Base-by-base conservation (phyloP, 2,329 filamentous ascomycete species). In the Talaromyces atroroseus region DNA sequence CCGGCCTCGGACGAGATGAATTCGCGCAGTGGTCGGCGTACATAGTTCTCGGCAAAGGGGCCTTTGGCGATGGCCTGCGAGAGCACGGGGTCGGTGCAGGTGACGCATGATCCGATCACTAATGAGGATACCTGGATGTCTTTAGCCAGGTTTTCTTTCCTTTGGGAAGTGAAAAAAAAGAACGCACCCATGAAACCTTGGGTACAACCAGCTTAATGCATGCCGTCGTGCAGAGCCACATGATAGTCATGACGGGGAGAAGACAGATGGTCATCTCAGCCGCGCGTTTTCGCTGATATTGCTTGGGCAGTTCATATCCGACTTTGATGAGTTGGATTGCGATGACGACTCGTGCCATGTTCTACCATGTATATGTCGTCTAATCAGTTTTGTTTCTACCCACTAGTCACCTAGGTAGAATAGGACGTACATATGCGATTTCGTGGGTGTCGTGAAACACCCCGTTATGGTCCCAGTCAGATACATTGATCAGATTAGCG, bases 1-100 rank as follows among this genome's bases (percentile, higher is more conserved):
- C 83, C 83, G 3, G 81, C 82, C 60, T 86, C 83, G 1, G 82
- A 77, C 0, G 82, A 84, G 20, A 86, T 85, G 56, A 85, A 80
- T 60, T 85, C 81, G 26, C 82, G 77, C 3, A 86, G 71, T 2
- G 78, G 74, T 1, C 82, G 76, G 10, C 78, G 74, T 2, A 86
- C 82, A 57, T 79, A 85, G 58, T 83, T 84, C 62, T 86, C 82
- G 0, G 83, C 76, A 61, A 86, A 85, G 0, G 81, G 80, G 0
- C 82, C 82, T 64, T 85, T 85, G 18, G 82, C 83, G 16, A 85
- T 77, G 24, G 82, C 81, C 62, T 85, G 82, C 0, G 82, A 84
- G 5, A 86, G 71, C n/a, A 85, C 75, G 0, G 82, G 82, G 58
- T 85, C 83, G 0, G 82, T 86, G 56, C 78, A 83, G 2, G 82